Evolutionary conservation across 768 basidiomycete genomes (phyloP).

Genomic region (Leccinum arenicola): DNA sequence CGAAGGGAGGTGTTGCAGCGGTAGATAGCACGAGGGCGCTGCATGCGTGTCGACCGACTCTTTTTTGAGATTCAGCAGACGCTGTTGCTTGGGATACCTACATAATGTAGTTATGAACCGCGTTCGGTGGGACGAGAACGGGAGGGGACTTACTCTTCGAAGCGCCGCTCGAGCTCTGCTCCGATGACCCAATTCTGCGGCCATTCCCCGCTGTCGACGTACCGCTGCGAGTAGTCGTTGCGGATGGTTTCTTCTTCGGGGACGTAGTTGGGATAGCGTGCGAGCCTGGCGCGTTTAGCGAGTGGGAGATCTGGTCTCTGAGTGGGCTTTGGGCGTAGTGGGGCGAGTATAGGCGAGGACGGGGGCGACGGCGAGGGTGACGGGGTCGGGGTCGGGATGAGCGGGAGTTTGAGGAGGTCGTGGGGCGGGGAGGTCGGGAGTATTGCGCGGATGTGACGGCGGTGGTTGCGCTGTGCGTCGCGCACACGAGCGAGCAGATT

Average conservation of each 20-base stretch:
- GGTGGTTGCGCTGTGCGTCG: slow-evolving; percentile 52
- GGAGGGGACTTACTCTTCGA: slow-evolving; percentile 80
- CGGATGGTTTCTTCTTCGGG: slow-evolving; percentile 95
- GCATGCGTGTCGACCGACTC: slow-evolving; percentile 67
- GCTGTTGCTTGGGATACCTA: slow-evolving; percentile 94
- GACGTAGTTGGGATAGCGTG: slow-evolving; percentile 77
- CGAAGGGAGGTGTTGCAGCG: slow-evolving; percentile 52
- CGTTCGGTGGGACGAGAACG: background rate
- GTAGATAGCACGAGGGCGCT: slow-evolving; percentile 71
- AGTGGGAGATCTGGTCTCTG: slow-evolving; percentile 55
- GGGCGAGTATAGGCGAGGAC: slow-evolving; percentile 38
- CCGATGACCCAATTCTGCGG: slow-evolving; percentile 91
- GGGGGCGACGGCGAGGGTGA: slow-evolving; percentile 50
- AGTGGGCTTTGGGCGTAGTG: slow-evolving; percentile 32
- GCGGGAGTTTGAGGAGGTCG: slow-evolving; percentile 53
- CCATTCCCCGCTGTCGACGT: slow-evolving; percentile 90
- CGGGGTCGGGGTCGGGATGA: slow-evolving; percentile 45
- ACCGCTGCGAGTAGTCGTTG: slow-evolving; percentile 90
- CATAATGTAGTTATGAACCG: background rate
- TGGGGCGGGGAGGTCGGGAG: slow-evolving; percentile 51
- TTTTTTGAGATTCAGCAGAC: slow-evolving; percentile 81
- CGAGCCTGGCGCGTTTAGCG: slow-evolving; percentile 69
- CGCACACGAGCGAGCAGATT: slow-evolving; percentile 58
- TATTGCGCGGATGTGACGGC: slow-evolving; percentile 54
- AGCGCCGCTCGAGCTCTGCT: slow-evolving; percentile 82